Evolutionary conservation across 1,139 yeast genomes (phyloP).

Genomic region (Kazachstania sp.): DNA sequence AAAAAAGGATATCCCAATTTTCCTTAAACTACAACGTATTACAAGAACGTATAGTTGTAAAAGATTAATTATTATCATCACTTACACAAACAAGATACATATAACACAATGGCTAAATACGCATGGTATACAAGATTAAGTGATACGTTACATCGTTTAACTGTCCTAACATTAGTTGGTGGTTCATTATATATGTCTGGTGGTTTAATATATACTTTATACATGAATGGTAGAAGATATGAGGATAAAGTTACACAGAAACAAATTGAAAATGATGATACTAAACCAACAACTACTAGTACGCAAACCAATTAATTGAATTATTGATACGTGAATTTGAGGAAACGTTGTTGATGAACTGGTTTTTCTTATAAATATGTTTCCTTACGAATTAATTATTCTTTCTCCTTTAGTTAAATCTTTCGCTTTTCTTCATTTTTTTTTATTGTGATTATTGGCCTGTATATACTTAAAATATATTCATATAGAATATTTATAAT

Average conservation of each 20-base stretch:
- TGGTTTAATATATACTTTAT: slow-evolving; percentile 54
- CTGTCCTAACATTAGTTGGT: slow-evolving; percentile 72
- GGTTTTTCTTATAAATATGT: too few relatives aligned
- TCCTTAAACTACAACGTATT: background rate
- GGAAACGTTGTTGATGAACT: too few relatives aligned
- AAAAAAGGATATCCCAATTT: background rate
- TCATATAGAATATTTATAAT: slow-evolving; percentile 1
- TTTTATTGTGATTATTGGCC: slow-evolving; percentile 1
- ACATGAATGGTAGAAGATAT: slow-evolving; percentile 45
- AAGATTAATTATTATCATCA: background rate
- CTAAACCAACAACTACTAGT: slow-evolving; percentile 2
- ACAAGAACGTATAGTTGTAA: too few relatives aligned
- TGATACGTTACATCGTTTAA: slow-evolving; percentile 74
- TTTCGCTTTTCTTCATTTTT: too few relatives aligned
- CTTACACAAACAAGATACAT: background rate
- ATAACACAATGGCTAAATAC: slow-evolving; percentile 38
- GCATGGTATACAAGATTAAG: slow-evolving; percentile 72
- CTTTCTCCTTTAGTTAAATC: background rate
- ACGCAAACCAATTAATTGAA: slow-evolving; percentile 12
- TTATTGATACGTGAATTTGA: too few relatives aligned
- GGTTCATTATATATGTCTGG: slow-evolving; percentile 52
- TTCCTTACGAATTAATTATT: background rate
- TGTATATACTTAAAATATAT: slow-evolving; percentile 2
- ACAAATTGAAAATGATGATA: slow-evolving; percentile 1
- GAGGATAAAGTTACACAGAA: slow-evolving; percentile 34